Evolutionary conservation across 495 filamentous ascomycete species (phyloP).

Genomic region (Apiosordaria backusii): DNA sequence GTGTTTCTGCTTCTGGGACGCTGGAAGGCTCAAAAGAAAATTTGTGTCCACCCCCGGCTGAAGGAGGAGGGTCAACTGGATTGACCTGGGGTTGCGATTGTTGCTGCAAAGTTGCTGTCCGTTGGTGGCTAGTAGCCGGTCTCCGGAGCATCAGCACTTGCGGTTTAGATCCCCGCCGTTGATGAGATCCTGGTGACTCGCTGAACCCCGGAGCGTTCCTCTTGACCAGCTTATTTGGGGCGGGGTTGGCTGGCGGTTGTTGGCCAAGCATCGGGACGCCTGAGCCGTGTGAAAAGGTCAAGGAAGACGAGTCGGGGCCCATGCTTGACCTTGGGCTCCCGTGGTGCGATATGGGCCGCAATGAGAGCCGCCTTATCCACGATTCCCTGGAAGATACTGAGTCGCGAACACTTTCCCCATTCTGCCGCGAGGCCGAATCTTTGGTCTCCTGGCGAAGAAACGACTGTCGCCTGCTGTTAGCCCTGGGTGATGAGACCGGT

Average conservation of each 20-base stretch:
- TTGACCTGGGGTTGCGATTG: conserved; percentile 27
- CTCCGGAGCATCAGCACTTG: conserved; percentile 61
- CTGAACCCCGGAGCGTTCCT: conserved; percentile 60
- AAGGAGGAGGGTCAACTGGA: conserved; percentile 17
- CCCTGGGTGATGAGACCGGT: conserved; percentile 34
- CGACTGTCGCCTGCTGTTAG: conserved; percentile 40
- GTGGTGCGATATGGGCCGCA: conserved; percentile 65
- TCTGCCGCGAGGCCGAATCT: conserved; percentile 25
- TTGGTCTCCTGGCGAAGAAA: conserved; percentile 41
- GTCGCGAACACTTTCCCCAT: conserved; percentile 41
- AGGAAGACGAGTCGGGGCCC: conserved; percentile 62
- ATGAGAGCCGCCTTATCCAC: conserved; percentile 75
- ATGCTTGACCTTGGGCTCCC: conserved; percentile 64
- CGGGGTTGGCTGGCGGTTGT: conserved; percentile 40
- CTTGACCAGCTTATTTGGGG: conserved; percentile 88
- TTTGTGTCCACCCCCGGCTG: conserved; percentile 23
- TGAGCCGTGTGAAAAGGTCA: conserved; percentile 69
- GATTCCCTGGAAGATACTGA: conserved; percentile 58
- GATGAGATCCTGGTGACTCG: conserved; percentile 38
- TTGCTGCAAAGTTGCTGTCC: conserved; percentile 66
- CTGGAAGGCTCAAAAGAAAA: conserved; percentile 36
- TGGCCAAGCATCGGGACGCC: conserved; percentile 58
- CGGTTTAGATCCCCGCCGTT: conserved; percentile 46
- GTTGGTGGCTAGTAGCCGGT: conserved; percentile 84
- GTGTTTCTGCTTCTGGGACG: conserved; percentile 20